Percentiles rank a stretch among this genome's conserved stretches.
Conservation (phyloP, 495 filamentous ascomycete species). For the Penicillium coprophilum region DNA sequence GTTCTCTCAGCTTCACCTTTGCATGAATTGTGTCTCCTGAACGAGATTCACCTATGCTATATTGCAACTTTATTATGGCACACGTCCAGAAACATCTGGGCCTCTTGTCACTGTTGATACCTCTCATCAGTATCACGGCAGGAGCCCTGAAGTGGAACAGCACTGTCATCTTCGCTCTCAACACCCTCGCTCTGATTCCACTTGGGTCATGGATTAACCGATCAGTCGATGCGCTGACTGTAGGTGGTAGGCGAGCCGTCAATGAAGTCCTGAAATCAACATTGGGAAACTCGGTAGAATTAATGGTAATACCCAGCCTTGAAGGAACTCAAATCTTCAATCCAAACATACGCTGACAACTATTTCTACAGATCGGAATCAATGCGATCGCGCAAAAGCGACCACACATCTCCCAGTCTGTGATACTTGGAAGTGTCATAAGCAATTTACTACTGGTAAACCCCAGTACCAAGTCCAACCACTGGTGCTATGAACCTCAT, state of each 20-base stretch:
- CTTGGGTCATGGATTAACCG: slow-evolving; percentile 20
- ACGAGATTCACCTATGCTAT: background rate
- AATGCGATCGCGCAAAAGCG: slow-evolving; percentile 15
- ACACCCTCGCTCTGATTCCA: slow-evolving; percentile 20
- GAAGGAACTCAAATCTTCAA: background rate
- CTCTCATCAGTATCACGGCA: slow-evolving; percentile 18
- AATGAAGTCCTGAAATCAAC: slow-evolving; percentile 31
- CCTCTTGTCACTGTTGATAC: background rate
- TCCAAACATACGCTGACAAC: background rate
- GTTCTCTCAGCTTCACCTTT: background rate
- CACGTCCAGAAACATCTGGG: background rate
- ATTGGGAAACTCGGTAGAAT: slow-evolving; percentile 28
- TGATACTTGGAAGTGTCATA: slow-evolving; percentile 26
- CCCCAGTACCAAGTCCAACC: background rate
- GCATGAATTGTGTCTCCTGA: background rate
- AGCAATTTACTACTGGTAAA: slow-evolving; percentile 26
- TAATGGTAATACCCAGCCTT: slow-evolving; percentile 18
- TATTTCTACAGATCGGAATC: slow-evolving; percentile 18
- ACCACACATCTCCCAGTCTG: slow-evolving; percentile 18
- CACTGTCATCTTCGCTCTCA: slow-evolving; percentile 19
- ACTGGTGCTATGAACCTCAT: background rate
- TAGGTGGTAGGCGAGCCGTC: slow-evolving; percentile 4
- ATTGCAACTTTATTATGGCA: background rate
- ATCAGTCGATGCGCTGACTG: slow-evolving; percentile 19
- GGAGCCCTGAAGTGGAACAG: slow-evolving; percentile 9